Conservation (phyloP, 148 eudicot species). For the Limonium bicolor region DNA sequence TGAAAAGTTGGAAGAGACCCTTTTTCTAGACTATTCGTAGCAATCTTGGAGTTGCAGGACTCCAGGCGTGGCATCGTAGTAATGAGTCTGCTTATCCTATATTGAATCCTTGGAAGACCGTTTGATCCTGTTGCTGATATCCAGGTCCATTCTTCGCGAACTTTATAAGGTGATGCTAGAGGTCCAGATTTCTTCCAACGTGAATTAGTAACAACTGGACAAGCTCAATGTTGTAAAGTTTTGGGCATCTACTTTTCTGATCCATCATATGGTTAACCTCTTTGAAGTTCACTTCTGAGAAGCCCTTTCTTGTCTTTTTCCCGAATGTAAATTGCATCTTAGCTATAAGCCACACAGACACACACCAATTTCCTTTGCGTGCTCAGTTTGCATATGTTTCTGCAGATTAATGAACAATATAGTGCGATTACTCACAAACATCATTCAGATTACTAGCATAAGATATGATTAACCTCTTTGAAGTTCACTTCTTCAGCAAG, state of each 20-base stretch:
- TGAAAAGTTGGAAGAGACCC: slow-evolving; percentile 48
- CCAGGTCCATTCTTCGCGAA: slow-evolving; percentile 51
- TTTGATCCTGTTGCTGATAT: slow-evolving; percentile 60
- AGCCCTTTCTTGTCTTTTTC: too few relatives aligned
- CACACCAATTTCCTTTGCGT: too few relatives aligned
- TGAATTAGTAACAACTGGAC: slow-evolving; percentile 41
- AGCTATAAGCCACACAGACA: too few relatives aligned
- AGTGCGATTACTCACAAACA: too few relatives aligned
- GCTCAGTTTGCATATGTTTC: too few relatives aligned
- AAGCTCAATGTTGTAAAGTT: slow-evolving; percentile 49
- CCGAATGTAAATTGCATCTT: too few relatives aligned
- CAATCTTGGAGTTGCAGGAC: slow-evolving; percentile 53
- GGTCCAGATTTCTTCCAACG: slow-evolving; percentile 53
- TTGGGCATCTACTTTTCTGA: slow-evolving; percentile 60
- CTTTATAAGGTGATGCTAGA: slow-evolving; percentile 45
- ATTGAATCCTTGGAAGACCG: slow-evolving; percentile 73
- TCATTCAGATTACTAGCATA: too few relatives aligned
- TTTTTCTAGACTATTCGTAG: slow-evolving; percentile 39
- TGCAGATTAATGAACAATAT: too few relatives aligned
- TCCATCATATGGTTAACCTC: slow-evolving; percentile 52
- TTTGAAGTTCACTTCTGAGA: slow-evolving; percentile 63
- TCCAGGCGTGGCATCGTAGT: slow-evolving; percentile 77
- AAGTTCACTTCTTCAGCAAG: too few relatives aligned
- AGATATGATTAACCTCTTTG: too few relatives aligned
- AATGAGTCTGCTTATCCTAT: slow-evolving; percentile 54